phyloP scores from a whole-genome alignment of 2,329 filamentous ascomycete species.

The Aspergillus chevalieri region DNA sequence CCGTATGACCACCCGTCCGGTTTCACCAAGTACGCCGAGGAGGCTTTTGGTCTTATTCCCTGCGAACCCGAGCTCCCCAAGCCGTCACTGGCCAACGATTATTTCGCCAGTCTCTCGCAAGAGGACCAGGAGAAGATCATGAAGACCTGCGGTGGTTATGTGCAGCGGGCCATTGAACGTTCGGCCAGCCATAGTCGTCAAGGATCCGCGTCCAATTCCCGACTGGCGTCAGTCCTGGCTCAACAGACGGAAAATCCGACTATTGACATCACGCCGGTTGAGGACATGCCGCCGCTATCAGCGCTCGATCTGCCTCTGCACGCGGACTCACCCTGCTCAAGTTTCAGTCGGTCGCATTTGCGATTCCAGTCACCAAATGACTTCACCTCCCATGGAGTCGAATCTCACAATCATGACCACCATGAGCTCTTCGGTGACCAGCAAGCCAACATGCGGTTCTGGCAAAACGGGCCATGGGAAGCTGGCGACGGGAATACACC shows the following conservation, averaged over 20 bases:
- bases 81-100: slow-evolving; percentile 37
- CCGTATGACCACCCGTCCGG: slow-evolving; percentile 40
- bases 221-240: slow-evolving; percentile 33
- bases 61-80: slow-evolving; percentile 30
- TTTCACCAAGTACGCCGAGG: slow-evolving; percentile 37
- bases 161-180: slow-evolving; percentile 34
- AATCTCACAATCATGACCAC: slow-evolving; percentile 35
- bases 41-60: slow-evolving; percentile 31
- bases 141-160: slow-evolving; percentile 37
- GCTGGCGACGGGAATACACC: slow-evolving; percentile 38
- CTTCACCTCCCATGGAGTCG: slow-evolving; percentile 31
- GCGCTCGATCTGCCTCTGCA: slow-evolving; percentile 34
- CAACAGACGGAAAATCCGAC: slow-evolving; percentile 36
- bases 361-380: slow-evolving; percentile 39
- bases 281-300: slow-evolving; percentile 31
- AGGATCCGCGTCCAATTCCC: slow-evolving; percentile 32
- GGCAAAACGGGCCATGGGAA: slow-evolving; percentile 39
- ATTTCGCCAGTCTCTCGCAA: slow-evolving; percentile 33
- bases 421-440: slow-evolving; percentile 41
- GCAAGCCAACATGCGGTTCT: slow-evolving; percentile 40
- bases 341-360: slow-evolving; percentile 37
- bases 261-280: slow-evolving; percentile 38
- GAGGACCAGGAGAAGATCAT: slow-evolving; percentile 39
- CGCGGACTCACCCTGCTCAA: slow-evolving; percentile 39
- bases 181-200: slow-evolving; percentile 33